These are phyloP conservation scores for Hanseniaspora valbyensis DNA, from an alignment of 805 yeast genomes.

Conservation along the genomic window DNA sequence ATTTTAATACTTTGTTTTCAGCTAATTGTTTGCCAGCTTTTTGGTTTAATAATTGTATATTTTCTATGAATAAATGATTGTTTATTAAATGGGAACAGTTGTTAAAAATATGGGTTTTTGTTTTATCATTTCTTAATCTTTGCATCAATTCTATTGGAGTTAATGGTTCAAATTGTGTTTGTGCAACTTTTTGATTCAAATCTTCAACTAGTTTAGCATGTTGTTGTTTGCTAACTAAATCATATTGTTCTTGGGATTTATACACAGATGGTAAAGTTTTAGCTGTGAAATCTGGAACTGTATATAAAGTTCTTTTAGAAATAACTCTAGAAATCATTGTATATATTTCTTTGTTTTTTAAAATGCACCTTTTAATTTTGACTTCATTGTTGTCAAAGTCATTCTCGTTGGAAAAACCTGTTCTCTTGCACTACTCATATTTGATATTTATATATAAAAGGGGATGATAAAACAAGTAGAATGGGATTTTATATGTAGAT, in stretches of 20 bases:
- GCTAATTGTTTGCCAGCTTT: no score
- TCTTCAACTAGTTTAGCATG: constrained; percentile 56
- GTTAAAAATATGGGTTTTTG: constrained; percentile 61
- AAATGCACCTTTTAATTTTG: constrained; percentile 96
- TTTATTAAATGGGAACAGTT: constrained; percentile 84
- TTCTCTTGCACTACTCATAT: constrained; percentile 47
- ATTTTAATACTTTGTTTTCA: constrained; percentile 26
- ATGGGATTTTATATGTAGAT: no score
- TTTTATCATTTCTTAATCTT: constrained; percentile 55
- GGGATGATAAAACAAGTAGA: no score
- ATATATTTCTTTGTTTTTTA: neutral
- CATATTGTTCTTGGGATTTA: constrained; percentile 29
- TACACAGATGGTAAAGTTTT: constrained; percentile 23
- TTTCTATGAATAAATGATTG: constrained; percentile 79
- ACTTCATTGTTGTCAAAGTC: constrained; percentile 92
- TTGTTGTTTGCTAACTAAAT: constrained; percentile 63
- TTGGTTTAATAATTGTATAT: constrained; percentile 26
- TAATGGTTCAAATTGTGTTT: constrained; percentile 69
- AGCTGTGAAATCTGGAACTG: constrained; percentile 25
- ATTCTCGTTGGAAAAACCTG: constrained; percentile 96
- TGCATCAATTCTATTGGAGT: constrained; percentile 59
- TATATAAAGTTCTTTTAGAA: constrained; percentile 25
- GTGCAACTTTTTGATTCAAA: constrained; percentile 54
- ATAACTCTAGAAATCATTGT: constrained; percentile 5
- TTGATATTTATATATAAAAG: no score